phyloP scores from a whole-genome alignment of 371 early-diverging fungal species.

The Paraphysoderma sedebokerense region DNA sequence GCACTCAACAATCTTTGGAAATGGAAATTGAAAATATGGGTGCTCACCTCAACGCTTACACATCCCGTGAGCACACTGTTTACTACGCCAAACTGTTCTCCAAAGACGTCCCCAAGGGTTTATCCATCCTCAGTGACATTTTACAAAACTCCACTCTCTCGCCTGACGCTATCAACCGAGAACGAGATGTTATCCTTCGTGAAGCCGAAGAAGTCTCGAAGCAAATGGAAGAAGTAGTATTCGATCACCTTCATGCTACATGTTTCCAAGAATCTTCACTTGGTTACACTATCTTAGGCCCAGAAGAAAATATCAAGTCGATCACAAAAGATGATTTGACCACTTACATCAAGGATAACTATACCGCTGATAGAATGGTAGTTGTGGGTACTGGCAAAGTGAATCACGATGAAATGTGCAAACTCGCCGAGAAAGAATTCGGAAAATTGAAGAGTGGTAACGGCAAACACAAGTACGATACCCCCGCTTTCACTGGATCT shows the following conservation, averaged over 20 bases:
- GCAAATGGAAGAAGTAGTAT: slow-evolving; percentile 88
- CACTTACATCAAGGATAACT: slow-evolving; percentile 73
- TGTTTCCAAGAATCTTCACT: slow-evolving; percentile 82
- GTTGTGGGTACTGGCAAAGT: slow-evolving; percentile 86
- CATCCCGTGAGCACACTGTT: slow-evolving; percentile 94
- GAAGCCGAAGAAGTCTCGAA: slow-evolving; percentile 94
- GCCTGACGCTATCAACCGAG: slow-evolving; percentile 71
- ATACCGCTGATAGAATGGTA: slow-evolving; percentile 93
- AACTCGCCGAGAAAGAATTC: slow-evolving; percentile 80
- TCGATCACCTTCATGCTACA: slow-evolving; percentile 84
- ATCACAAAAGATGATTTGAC: slow-evolving; percentile 65
- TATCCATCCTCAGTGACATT: slow-evolving; percentile 87
- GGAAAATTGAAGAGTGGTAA: slow-evolving; percentile 38
- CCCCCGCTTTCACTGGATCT: slow-evolving; percentile 67
- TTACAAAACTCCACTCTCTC: slow-evolving; percentile 75
- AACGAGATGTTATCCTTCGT: slow-evolving; percentile 85
- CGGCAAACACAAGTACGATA: slow-evolving; percentile 13
- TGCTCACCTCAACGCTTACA: slow-evolving; percentile 92
- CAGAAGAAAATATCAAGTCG: slow-evolving; percentile 73
- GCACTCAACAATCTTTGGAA: slow-evolving; percentile 79
- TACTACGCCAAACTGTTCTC: slow-evolving; percentile 90
- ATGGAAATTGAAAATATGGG: slow-evolving; percentile 93
- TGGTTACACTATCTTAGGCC: slow-evolving; percentile 87
- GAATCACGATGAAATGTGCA: slow-evolving; percentile 80
- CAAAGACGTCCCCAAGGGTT: slow-evolving; percentile 65